Evolutionary conservation across 108 stramenopile genomes (phyloP).

Genomic region (Cyclotella atomus): DNA sequence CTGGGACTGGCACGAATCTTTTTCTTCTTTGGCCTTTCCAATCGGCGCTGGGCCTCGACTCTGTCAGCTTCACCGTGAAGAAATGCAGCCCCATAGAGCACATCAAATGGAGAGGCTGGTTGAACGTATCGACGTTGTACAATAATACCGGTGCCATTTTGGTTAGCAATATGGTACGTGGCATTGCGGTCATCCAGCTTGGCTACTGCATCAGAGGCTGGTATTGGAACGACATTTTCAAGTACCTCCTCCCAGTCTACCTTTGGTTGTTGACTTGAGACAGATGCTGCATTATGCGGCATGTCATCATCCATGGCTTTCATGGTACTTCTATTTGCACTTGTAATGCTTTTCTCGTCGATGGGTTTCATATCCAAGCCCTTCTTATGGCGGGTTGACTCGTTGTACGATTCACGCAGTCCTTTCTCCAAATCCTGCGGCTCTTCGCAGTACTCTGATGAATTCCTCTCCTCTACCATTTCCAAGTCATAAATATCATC

Average conservation of each 20-base stretch:
- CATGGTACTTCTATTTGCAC: constrained; percentile 12
- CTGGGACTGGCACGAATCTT: constrained; percentile 38
- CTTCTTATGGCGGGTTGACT: constrained; percentile 16
- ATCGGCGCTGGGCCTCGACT: constrained; percentile 21
- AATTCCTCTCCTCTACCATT: background rate
- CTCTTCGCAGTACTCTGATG: constrained; percentile 26
- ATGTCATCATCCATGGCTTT: constrained; percentile 31
- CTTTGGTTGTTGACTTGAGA: background rate
- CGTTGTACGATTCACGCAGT: constrained; percentile 28
- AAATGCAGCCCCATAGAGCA: constrained; percentile 36
- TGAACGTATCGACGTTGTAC: constrained; percentile 40
- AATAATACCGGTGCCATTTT: background rate
- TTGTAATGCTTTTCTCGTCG: constrained; percentile 8
- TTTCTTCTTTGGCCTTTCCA: constrained; percentile 14
- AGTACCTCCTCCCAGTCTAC: constrained; percentile 17
- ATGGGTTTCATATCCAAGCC: constrained; percentile 44
- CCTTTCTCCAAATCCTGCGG: constrained; percentile 34
- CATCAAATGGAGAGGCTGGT: constrained; percentile 37
- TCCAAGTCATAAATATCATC: constrained; percentile 21
- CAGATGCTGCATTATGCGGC: background rate
- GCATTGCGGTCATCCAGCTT: constrained; percentile 16
- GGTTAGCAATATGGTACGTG: constrained; percentile 11
- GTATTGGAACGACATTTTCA: constrained; percentile 30
- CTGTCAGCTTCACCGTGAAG: constrained; percentile 32
- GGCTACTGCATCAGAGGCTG: constrained; percentile 16